phyloP scores from a whole-genome alignment of 495 filamentous ascomycete species.

The Penicillium mononematosum region DNA sequence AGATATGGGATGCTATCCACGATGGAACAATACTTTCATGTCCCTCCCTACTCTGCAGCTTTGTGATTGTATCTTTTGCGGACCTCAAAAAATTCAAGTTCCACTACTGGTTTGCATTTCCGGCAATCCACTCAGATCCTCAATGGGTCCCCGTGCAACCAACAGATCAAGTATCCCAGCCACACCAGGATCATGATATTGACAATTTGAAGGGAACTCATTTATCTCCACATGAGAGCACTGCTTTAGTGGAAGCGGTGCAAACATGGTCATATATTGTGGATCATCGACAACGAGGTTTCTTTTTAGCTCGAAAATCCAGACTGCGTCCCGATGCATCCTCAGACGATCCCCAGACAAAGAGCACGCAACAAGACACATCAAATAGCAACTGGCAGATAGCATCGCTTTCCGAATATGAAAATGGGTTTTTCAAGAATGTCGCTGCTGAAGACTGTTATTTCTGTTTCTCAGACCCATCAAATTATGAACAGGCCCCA shows the following conservation, averaged over 20 bases:
- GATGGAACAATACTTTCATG: conserved; percentile 95
- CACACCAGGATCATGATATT: conserved; percentile 21
- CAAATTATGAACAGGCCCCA: conserved; percentile 79
- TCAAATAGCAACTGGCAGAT: conserved; percentile 60
- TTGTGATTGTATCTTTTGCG: conserved; percentile 87
- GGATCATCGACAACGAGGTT: conserved; percentile 82
- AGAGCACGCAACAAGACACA: not conserved
- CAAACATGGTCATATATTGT: conserved; percentile 81
- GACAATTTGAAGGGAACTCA: conserved; percentile 26
- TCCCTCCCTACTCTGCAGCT: conserved; percentile 85
- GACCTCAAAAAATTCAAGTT: conserved; percentile 96
- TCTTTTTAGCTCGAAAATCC: conserved; percentile 85
- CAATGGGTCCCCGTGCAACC: conserved; percentile 59
- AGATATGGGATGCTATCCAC: conserved; percentile 97
- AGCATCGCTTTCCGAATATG: conserved; percentile 70
- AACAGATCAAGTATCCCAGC: conserved; percentile 5
- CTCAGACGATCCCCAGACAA: not conserved
- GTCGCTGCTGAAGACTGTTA: conserved; percentile 68
- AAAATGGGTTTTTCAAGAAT: conserved; percentile 81
- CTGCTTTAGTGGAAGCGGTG: conserved; percentile 70
- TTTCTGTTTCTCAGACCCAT: conserved; percentile 87
- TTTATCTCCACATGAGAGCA: conserved; percentile 65
- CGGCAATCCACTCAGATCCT: conserved; percentile 84
- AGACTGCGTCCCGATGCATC: conserved; percentile 18
- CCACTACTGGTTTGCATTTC: conserved; percentile 92